A percentile compares a stretch with the other conserved stretches of the same genome.
phyloP scores from a whole-genome alignment of 1,139 yeast species.

The Pichia sp. region DNA sequence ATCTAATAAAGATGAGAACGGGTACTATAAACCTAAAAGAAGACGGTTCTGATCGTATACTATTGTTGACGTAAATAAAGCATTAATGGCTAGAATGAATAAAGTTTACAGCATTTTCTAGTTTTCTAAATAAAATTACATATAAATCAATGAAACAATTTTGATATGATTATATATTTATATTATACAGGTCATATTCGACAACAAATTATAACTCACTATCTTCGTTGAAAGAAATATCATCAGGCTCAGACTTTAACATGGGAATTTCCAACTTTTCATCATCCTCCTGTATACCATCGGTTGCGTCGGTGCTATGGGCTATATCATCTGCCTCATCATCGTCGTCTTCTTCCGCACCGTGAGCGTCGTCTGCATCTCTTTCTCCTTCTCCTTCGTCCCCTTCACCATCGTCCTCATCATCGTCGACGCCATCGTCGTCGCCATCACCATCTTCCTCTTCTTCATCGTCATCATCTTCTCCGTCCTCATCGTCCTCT shows the following conservation, averaged over 20 bases:
- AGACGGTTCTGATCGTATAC: constrained; percentile 23
- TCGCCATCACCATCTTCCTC: constrained; percentile 16
- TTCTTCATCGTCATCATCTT: constrained; percentile 17
- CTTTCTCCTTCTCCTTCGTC: constrained; percentile 1
- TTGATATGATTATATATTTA: not conserved
- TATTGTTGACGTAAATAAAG: no score
- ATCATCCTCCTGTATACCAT: constrained; percentile 3
- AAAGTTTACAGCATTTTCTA: not conserved
- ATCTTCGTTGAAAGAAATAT: constrained; percentile 2
- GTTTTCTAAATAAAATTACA: not conserved
- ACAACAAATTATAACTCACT: constrained; percentile 5
- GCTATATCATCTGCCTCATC: constrained; percentile 16
- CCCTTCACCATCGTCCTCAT: constrained; percentile 8
- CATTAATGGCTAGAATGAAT: constrained; percentile 1
- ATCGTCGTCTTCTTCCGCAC: constrained; percentile 4
- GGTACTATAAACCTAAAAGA: constrained; percentile 66
- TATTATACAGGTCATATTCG: constrained; percentile 3
- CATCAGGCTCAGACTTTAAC: constrained; percentile 9
- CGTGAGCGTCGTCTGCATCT: not conserved
- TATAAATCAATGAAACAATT: not conserved
- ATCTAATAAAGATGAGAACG: constrained; percentile 69
- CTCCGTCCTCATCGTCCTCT: not conserved
- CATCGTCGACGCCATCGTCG: constrained; percentile 15
- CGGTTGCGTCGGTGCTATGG: constrained; percentile 2
- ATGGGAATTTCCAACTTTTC: not conserved